Conservation (phyloP, 2,329 filamentous ascomycete genomes). For the Colletotrichum euphorbiae region DNA sequence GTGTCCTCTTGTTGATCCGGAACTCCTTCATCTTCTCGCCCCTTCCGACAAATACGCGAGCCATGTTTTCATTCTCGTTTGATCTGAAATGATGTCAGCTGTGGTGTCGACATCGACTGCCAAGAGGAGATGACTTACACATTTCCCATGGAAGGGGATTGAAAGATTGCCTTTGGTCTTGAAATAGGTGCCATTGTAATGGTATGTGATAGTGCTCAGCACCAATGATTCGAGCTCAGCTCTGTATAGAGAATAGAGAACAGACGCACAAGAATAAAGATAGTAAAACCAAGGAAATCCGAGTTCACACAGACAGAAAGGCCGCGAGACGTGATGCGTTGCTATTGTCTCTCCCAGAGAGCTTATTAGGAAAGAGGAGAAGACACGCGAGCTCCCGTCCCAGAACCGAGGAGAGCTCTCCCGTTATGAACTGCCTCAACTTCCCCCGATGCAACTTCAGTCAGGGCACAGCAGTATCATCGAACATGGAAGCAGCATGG, state of each 20-base stretch:
- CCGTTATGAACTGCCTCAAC: slow-evolving; percentile 35
- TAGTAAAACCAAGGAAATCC: slow-evolving; percentile 19
- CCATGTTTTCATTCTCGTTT: slow-evolving; percentile 38
- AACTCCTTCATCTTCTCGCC: slow-evolving; percentile 53
- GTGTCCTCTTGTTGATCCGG: slow-evolving; percentile 56
- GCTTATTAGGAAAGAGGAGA: slow-evolving; percentile 29
- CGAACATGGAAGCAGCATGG: slow-evolving; percentile 21
- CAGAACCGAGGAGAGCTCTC: slow-evolving; percentile 27
- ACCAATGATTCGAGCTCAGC: slow-evolving; percentile 33
- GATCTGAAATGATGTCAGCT: slow-evolving; percentile 21
- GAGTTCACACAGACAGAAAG: slow-evolving; percentile 21
- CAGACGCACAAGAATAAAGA: slow-evolving; percentile 17
- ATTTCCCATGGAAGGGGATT: slow-evolving; percentile 22
- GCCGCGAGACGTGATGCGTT: slow-evolving; percentile 27
- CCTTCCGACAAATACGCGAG: slow-evolving; percentile 56
- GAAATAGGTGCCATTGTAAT: slow-evolving; percentile 34
- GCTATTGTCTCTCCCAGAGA: slow-evolving; percentile 39
- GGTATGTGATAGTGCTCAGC: slow-evolving; percentile 27
- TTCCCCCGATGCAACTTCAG: slow-evolving; percentile 20
- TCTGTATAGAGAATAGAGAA: slow-evolving; percentile 25
- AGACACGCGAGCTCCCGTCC: neutral
- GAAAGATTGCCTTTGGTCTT: slow-evolving; percentile 38
- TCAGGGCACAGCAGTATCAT: slow-evolving; percentile 28
- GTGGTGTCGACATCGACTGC: neutral
- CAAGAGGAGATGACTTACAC: slow-evolving; percentile 31